phyloP scores from a whole-genome alignment of 306 rosid genomes.

The Dalbergia oliveri region DNA sequence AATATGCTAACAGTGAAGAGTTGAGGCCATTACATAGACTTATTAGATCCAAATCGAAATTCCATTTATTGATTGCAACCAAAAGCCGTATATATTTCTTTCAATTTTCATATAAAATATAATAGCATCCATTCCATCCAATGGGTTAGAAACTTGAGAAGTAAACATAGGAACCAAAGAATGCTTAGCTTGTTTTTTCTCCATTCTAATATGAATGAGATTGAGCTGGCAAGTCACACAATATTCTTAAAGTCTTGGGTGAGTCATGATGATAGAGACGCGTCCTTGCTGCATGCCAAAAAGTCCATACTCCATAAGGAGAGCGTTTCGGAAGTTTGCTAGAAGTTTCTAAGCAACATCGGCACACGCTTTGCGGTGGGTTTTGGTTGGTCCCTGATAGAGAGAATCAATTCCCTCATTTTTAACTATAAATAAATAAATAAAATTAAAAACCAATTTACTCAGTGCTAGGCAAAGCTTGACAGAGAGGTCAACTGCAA shows the following conservation, averaged over 20 bases:
- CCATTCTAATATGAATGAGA: slow-evolving; percentile 28
- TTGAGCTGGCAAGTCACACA: slow-evolving; percentile 8
- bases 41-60: neutral
- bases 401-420: neutral
- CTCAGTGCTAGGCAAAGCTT: slow-evolving; percentile 16
- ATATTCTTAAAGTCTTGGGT: slow-evolving; percentile 16
- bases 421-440: neutral
- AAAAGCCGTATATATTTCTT: neutral
- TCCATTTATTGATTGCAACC: neutral
- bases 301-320: slow-evolving; percentile 10
- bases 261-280: slow-evolving; percentile 35
- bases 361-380: slow-evolving; percentile 38
- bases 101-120: neutral
- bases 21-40: neutral
- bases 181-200: neutral
- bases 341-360: slow-evolving; percentile 49
- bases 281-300: slow-evolving; percentile 35
- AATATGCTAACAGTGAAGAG: neutral
- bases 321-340: slow-evolving; percentile 30
- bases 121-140: neutral
- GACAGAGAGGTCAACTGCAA: slow-evolving; percentile 12
- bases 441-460: neutral
- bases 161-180: neutral
- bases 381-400: neutral
- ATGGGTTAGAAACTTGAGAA: neutral